These are phyloP conservation scores for Penicillium nordicum DNA, from an alignment of 2,329 filamentous ascomycete species.

Conservation along the genomic window DNA sequence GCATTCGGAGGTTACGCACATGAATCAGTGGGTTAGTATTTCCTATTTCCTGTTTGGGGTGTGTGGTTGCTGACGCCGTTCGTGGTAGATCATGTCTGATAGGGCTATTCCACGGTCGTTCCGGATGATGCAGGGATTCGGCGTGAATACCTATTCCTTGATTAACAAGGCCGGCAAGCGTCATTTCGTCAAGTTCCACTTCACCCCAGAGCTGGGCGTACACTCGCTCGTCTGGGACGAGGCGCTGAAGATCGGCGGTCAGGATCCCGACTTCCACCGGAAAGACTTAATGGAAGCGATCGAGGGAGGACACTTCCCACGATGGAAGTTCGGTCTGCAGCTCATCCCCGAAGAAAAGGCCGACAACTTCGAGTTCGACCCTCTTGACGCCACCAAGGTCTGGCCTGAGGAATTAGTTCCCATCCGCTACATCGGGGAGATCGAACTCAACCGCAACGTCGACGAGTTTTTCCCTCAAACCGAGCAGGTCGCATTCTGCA, in stretches of 20 bases:
- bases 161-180: constrained; percentile 34
- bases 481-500: constrained; percentile 81
- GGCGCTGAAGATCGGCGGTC: constrained; percentile 68
- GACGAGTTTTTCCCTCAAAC: constrained; percentile 81
- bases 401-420: constrained; percentile 79
- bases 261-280: constrained; percentile 78
- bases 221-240: constrained; percentile 56
- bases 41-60: not conserved
- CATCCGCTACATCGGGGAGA: constrained; percentile 71
- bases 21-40: constrained; percentile 32
- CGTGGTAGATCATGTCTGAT: constrained; percentile 33
- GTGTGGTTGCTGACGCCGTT: not conserved
- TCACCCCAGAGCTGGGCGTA: constrained; percentile 34
- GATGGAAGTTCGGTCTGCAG: constrained; percentile 82
- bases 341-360: constrained; percentile 67
- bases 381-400: constrained; percentile 79
- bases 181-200: constrained; percentile 37
- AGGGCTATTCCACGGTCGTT: constrained; percentile 35
- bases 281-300: constrained; percentile 75
- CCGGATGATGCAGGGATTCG: constrained; percentile 39
- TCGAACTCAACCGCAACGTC: constrained; percentile 74
- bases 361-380: constrained; percentile 79
- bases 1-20: constrained; percentile 34
- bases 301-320: constrained; percentile 65
- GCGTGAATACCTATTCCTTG: constrained; percentile 36